These are phyloP conservation scores for Botrytis fragariae DNA, from an alignment of 2,329 filamentous ascomycete genomes.

Conservation along the genomic window DNA sequence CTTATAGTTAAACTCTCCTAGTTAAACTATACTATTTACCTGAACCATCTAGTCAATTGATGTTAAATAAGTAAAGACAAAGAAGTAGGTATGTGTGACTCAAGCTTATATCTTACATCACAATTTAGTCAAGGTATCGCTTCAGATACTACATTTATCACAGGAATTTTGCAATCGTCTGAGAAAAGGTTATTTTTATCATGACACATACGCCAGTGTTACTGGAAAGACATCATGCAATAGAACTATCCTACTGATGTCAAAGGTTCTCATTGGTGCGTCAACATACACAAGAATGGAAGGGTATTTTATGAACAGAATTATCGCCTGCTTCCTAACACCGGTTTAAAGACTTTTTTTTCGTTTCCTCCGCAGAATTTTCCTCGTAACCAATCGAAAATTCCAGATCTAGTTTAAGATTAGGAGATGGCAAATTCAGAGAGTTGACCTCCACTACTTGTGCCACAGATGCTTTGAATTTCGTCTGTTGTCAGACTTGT, in stretches of 20 bases:
- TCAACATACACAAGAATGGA: constrained; percentile 4
- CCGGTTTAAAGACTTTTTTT: background rate
- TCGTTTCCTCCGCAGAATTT: background rate
- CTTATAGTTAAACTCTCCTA: too few species aligned
- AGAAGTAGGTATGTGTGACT: background rate
- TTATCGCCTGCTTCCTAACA: background rate
- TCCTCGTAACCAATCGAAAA: background rate
- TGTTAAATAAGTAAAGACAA: too few species aligned
- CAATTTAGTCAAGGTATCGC: background rate
- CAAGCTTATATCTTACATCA: background rate
- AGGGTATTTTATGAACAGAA: constrained; percentile 4
- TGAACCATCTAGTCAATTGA: too few species aligned
- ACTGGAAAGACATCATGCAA: background rate
- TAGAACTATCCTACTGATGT: constrained; percentile 5
- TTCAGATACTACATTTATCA: background rate
- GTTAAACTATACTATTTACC: too few species aligned
- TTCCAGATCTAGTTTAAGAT: background rate
- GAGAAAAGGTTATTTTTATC: background rate
- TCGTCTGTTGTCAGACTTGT: constrained; percentile 10
- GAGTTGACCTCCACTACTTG: background rate
- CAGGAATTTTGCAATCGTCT: background rate
- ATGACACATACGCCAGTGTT: background rate
- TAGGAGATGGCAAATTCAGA: constrained; percentile 9
- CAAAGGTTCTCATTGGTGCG: background rate
- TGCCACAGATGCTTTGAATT: constrained; percentile 1